Evolutionary conservation across 2,329 filamentous ascomycete species (phyloP).

Genomic region (Colletotrichum trifolii): DNA sequence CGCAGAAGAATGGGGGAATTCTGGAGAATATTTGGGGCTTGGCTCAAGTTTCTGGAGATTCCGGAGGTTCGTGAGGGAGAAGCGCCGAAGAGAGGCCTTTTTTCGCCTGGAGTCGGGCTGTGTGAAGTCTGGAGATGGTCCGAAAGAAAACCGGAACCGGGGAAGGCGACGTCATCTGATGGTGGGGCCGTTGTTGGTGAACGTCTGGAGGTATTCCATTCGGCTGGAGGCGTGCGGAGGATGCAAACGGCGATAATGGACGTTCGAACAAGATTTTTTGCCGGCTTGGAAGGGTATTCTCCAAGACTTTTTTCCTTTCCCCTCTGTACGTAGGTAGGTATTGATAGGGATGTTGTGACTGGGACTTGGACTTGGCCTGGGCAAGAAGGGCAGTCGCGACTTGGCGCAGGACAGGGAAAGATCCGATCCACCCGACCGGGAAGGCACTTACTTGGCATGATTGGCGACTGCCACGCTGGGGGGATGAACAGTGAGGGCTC

Average conservation of each 20-base stretch:
- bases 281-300: constrained; percentile 19
- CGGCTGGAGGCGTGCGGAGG: too few relatives aligned
- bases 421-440: constrained; percentile 32
- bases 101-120: background rate
- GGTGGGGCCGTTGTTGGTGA: constrained; percentile 2
- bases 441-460: constrained; percentile 31
- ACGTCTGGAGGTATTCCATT: background rate
- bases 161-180: constrained; percentile 25
- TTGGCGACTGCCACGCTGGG: constrained; percentile 13
- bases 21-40: constrained; percentile 35
- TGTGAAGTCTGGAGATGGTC: too few relatives aligned
- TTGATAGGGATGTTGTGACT: too few relatives aligned
- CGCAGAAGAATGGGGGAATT: constrained; percentile 27
- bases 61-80: constrained; percentile 18
- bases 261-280: constrained; percentile 30
- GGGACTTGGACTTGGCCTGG: background rate
- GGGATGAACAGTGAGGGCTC: too few relatives aligned
- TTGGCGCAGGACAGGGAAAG: constrained; percentile 5
- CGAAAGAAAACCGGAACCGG: constrained; percentile 9
- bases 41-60: constrained; percentile 21
- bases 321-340: too few relatives aligned
- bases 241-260: background rate
- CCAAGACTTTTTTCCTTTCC: background rate
- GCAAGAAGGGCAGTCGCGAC: constrained; percentile 19
- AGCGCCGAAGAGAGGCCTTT: constrained; percentile 31